These are phyloP conservation scores for Claviceps humidiphila DNA, from an alignment of 2,329 filamentous ascomycete species.

Conservation along the genomic window DNA sequence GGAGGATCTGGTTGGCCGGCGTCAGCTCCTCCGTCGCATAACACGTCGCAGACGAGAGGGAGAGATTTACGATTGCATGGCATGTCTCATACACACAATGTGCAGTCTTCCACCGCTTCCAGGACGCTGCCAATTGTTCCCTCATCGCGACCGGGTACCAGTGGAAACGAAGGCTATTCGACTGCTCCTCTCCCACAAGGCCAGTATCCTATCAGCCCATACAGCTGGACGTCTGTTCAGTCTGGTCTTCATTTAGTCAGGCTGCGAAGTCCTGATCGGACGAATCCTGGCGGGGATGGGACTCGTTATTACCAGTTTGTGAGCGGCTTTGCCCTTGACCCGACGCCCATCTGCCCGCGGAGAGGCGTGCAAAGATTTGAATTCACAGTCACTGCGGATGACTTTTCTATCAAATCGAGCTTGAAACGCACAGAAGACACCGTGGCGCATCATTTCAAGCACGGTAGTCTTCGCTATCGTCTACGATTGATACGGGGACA, in stretches of 20 bases:
- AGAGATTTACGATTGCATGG: not conserved
- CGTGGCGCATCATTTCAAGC: not conserved
- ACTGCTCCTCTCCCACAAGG: slow-evolving; percentile 8
- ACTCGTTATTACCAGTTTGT: slow-evolving; percentile 45
- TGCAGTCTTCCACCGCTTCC: not conserved
- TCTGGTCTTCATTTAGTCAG: slow-evolving; percentile 33
- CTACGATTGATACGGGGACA: slow-evolving; percentile 46
- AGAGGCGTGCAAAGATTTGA: slow-evolving; percentile 27
- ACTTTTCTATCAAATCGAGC: slow-evolving; percentile 22
- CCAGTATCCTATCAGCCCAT: slow-evolving; percentile 28
- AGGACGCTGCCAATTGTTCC: not conserved
- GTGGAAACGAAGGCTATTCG: slow-evolving; percentile 1
- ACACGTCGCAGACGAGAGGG: not conserved
- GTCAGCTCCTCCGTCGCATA: not conserved
- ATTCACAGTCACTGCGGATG: slow-evolving; percentile 31
- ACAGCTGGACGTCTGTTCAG: slow-evolving; percentile 27
- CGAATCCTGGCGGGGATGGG: slow-evolving; percentile 12
- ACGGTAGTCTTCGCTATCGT: slow-evolving; percentile 44
- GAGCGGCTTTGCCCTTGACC: slow-evolving; percentile 34
- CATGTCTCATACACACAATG: not conserved
- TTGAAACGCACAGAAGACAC: not conserved
- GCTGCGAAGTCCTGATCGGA: slow-evolving; percentile 33
- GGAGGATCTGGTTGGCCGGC: not conserved
- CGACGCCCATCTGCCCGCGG: slow-evolving; percentile 25
- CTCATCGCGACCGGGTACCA: not conserved